Base-by-base conservation (phyloP, 768 basidiomycete genomes). In the Leucocoprinus sp. region DNA sequence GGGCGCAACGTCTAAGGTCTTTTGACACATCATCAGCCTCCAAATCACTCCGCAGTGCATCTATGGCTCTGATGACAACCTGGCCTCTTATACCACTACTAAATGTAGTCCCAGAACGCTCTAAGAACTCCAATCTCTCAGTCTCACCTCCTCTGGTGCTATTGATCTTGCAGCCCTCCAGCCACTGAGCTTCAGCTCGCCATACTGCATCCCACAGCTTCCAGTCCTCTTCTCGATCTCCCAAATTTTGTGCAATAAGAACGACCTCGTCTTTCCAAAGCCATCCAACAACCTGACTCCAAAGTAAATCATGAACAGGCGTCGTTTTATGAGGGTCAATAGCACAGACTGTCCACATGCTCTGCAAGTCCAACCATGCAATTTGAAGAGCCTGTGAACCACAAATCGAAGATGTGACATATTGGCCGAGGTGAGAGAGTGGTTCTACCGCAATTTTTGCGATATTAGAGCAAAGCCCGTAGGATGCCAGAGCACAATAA, bases 311-410 rank as follows among this genome's bases (percentile, higher is more conserved):
- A 61, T 98, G 95, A 6, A 70, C 71, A 0, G 91, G 91, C 2
- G 80, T 84, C 5, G 91, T 93, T 44, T 72, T 70, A 57, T 98
- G 95, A 5, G 95, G 93, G 56, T 98, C 86, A n/a, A 78, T 74
- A 0, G 92, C 90, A 53, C 89, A 93, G 2, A 76, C 68, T 5
- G 70, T 82, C 93, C 92, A 97, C 0, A 71, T 65, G 48, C 77
- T 75, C 2, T 90, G 52, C 7, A 91, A 63, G 8, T 65, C 62
- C 4, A 74, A 63, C 75, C 84, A 92, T 2, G 77, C 69, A 21
- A 60, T 48, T 29, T 63, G 64, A 33, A 77, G 67, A 18, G 44
- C 55, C 43, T 43, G 49, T 8, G 69, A 69, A 6, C 54, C 55
- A 46, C 67, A 70, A 6, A 58, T 53, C 1, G 62, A 54, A 4